phyloP scores from a whole-genome alignment of 768 basidiomycete genomes.

The Mycena crocata region DNA sequence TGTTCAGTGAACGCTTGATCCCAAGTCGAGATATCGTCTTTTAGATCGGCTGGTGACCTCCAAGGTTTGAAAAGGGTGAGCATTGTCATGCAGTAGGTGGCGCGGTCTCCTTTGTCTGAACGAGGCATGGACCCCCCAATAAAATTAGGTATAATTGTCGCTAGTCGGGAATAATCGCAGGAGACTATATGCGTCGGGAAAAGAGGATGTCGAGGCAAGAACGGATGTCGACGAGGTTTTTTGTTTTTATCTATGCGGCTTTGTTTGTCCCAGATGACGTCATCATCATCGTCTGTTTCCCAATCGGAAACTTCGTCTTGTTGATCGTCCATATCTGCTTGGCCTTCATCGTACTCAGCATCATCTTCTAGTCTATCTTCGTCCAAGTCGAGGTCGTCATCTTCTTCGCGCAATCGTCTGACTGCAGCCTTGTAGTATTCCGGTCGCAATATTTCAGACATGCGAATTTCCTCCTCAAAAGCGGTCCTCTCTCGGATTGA shows the following conservation, averaged over 20 bases:
- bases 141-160: conserved; percentile 42
- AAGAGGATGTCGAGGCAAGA: conserved; percentile 11
- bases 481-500: too few species aligned
- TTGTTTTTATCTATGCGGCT: not conserved
- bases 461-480: too few species aligned
- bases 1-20: conserved; percentile 35
- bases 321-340: too few species aligned
- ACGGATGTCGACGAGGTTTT: not conserved
- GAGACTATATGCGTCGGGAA: conserved; percentile 7
- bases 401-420: too few species aligned
- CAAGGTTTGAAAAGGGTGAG: conserved; percentile 49
- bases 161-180: not conserved
- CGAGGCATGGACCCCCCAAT: conserved; percentile 43
- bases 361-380: too few species aligned
- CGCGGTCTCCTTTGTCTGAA: conserved; percentile 44
- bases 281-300: not conserved
- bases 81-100: conserved; percentile 49
- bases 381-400: not conserved
- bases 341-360: too few species aligned
- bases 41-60: conserved; percentile 43
- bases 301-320: not conserved
- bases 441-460: too few species aligned
- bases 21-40: conserved; percentile 33
- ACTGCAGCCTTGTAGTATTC: too few species aligned
- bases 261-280: not conserved